Conservation (phyloP, 2,329 filamentous ascomycete genomes). For the Penicillium verrucosum region DNA sequence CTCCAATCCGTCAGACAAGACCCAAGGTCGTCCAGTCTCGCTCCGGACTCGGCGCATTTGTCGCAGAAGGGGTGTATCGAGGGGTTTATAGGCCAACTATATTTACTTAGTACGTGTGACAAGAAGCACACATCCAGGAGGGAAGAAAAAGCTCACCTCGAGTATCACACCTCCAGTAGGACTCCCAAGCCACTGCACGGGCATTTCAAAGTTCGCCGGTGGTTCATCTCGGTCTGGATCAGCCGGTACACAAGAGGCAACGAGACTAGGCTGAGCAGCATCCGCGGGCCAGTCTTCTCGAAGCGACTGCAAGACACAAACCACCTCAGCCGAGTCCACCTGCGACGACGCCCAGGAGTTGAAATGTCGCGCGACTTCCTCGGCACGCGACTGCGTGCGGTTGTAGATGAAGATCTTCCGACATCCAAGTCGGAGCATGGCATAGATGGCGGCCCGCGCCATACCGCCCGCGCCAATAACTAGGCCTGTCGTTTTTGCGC, state of each 20-base stretch:
- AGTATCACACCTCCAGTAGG: slow-evolving; percentile 72
- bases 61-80: slow-evolving; percentile 66
- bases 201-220: slow-evolving; percentile 67
- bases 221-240: slow-evolving; percentile 62
- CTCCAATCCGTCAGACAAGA: slow-evolving; percentile 72
- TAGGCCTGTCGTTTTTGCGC: slow-evolving; percentile 50
- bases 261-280: slow-evolving; percentile 65
- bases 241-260: slow-evolving; percentile 73
- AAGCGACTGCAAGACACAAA: slow-evolving; percentile 56
- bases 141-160: slow-evolving; percentile 49
- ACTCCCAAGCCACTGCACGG: slow-evolving; percentile 66
- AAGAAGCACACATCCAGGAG: neutral
- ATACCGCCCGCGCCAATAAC: slow-evolving; percentile 66
- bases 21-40: slow-evolving; percentile 58
- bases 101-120: slow-evolving; percentile 20
- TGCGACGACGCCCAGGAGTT: slow-evolving; percentile 49
- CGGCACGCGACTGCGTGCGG: slow-evolving; percentile 64
- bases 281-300: slow-evolving; percentile 63
- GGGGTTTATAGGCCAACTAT: slow-evolving; percentile 63
- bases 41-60: slow-evolving; percentile 62
- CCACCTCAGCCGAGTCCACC: slow-evolving; percentile 37
- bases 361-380: slow-evolving; percentile 67
- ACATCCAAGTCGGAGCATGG: slow-evolving; percentile 73
- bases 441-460: slow-evolving; percentile 74
- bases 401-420: slow-evolving; percentile 74